Percentiles rank a stretch among this genome's conserved stretches.
phyloP scores from a whole-genome alignment of 441 rosid species.

The Monsonia emarginata region DNA sequence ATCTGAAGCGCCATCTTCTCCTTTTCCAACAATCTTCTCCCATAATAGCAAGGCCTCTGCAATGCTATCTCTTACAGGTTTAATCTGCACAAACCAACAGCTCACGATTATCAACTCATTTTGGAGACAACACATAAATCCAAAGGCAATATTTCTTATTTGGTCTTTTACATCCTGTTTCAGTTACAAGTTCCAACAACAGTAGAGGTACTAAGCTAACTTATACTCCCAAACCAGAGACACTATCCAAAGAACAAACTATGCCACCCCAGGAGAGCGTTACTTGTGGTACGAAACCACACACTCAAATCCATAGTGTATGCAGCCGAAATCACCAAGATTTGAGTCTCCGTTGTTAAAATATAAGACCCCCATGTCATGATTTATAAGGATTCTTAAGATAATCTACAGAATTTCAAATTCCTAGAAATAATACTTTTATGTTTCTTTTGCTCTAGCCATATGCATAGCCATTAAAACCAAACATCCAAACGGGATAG shows the following conservation, averaged over 20 bases:
- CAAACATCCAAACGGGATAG: neutral
- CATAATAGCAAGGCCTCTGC: conserved; percentile 84
- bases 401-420: neutral
- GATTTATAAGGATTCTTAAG: neutral
- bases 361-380: neutral
- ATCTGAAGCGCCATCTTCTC: conserved; percentile 47
- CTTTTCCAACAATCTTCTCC: conserved; percentile 78
- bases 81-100: conserved; percentile 46
- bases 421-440: neutral
- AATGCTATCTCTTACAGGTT: conserved; percentile 91
- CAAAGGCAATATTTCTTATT: no score
- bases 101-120: neutral
- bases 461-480: neutral
- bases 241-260: neutral
- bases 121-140: conserved; percentile 1
- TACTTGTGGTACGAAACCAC: neutral
- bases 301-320: neutral
- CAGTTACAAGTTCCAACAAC: neutral
- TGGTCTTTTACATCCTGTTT: no score
- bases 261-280: neutral
- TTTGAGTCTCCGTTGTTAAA: neutral
- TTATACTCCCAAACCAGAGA: neutral
- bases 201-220: neutral
- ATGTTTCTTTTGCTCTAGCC: neutral
- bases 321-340: neutral